Evolutionary conservation across 106 monocot genomes (phyloP), one percentile per base, ranked within the genome.

Genomic region (Gastrodia elata): DNA sequence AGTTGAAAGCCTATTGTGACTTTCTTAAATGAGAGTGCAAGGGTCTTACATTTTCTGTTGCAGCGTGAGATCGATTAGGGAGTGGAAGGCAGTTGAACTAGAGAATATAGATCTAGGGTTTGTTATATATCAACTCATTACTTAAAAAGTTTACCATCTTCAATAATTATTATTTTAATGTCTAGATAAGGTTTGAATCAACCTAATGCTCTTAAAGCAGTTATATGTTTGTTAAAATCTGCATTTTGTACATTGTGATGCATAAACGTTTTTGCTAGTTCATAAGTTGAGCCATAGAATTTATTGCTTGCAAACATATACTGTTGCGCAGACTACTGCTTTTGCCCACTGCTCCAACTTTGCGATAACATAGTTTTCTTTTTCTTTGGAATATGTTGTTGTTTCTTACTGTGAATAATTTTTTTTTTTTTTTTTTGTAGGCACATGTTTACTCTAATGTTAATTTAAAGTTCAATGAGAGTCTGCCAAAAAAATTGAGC

Each of bases 361-460:
- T 61, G 1, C 32, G 61, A 10, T 61, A 11, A 61, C 30, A 32
- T 61, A 13, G 9, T 58, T 27, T 61, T 5, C 30, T 4, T 32
- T 61, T 14, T 32, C 1, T 61, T 32, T 28, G 15, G 28, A 61
- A n/a, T n/a, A n/a, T n/a, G n/a, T 15, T 61, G 61, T 5, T 32
- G 1, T 14, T 61, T 28, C 37, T 67, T 65, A 0, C 33, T 1
- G n/a, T 67, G 6, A 20, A 37, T 38, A 67, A 38, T 16, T 75
- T 32, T 32, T 20, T 39, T 69, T 20, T 24, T 68, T 42, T 9
- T 32, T 65, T 25, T 71, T 34, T 87, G 48, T 86, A 97, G 96
- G 96, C 84, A 76, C 92, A 97, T 83, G 74, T 97, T 73, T 97
- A 97, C 82, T 87, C 96, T 13, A 88, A 59, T 76, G 77, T 68